phyloP scores from a whole-genome alignment of 1,284 basidiomycete species.

The Austroboletus olivaceoglutinosus region DNA sequence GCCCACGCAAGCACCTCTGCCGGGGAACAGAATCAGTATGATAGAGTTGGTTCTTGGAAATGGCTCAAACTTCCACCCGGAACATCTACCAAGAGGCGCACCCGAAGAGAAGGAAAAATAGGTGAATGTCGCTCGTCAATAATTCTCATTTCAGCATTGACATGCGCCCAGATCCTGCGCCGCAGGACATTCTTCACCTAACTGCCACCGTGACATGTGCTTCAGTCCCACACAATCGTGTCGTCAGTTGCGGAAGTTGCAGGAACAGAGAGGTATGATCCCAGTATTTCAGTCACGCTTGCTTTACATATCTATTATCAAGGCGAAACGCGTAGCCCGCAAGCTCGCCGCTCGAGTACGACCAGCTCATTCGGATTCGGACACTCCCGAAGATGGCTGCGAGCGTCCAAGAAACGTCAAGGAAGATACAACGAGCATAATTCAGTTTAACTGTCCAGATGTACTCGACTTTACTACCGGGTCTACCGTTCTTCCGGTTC shows the following conservation, averaged over 20 bases:
- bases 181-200: conserved; percentile 71
- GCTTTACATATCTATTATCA: conserved; percentile 11
- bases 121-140: conserved; percentile 43
- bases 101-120: conserved; percentile 84
- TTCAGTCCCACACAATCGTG: conserved; percentile 74
- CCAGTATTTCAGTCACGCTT: conserved; percentile 5
- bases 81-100: conserved; percentile 78
- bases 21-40: conserved; percentile 58
- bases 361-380: conserved; percentile 75
- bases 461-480: conserved; percentile 89
- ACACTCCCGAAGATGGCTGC: conserved; percentile 55
- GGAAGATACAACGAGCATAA: conserved; percentile 80
- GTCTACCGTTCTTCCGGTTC: conserved; percentile 84
- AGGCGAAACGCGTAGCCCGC: conserved; percentile 86
- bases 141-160: conserved; percentile 17
- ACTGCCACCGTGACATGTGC: conserved; percentile 68
- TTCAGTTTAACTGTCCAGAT: conserved; percentile 95
- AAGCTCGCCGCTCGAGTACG: conserved; percentile 78
- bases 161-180: conserved; percentile 57
- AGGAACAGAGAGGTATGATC: conserved; percentile 73
- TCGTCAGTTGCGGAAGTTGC: conserved; percentile 82
- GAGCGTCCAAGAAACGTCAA: conserved; percentile 45
- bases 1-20: conserved; percentile 63
- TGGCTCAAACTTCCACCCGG: conserved; percentile 77
- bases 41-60: conserved; percentile 79